Conservation (phyloP, 306 rosid species). For the Carpinus viminea region DNA sequence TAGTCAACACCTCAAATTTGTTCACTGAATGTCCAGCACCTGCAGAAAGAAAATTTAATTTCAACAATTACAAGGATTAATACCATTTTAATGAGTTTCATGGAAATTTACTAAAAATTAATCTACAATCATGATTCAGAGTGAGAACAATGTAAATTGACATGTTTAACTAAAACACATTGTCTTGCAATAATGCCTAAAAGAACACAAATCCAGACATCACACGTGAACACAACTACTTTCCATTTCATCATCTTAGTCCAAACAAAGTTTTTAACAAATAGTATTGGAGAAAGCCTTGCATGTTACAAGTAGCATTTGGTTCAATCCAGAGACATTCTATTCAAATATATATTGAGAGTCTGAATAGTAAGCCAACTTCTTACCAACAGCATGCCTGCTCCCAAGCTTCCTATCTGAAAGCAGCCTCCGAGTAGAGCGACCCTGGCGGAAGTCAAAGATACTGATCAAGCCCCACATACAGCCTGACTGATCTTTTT, state of each 20-base stretch:
- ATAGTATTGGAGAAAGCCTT: neutral
- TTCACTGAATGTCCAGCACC: slow-evolving; percentile 62
- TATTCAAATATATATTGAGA: slow-evolving; percentile 5
- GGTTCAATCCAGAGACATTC: neutral
- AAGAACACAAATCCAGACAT: neutral
- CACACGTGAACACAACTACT: slow-evolving; percentile 1
- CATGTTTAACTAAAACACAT: slow-evolving; percentile 19
- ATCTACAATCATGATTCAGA: slow-evolving; percentile 8
- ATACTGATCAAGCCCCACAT: slow-evolving; percentile 98
- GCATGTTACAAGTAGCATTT: neutral
- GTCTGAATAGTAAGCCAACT: slow-evolving; percentile 17
- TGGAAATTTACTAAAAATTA: slow-evolving; percentile 12
- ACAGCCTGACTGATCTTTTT: slow-evolving; percentile 90
- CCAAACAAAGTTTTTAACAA: slow-evolving; percentile 7
- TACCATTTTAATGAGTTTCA: slow-evolving; percentile 19
- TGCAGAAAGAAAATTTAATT: slow-evolving; percentile 35
- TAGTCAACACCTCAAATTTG: slow-evolving; percentile 50
- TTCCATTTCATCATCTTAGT: slow-evolving; percentile 9
- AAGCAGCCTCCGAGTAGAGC: slow-evolving; percentile 65
- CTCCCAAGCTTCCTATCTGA: slow-evolving; percentile 69
- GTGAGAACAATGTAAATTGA: slow-evolving; percentile 13
- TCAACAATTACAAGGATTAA: slow-evolving; percentile 22
- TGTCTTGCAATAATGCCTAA: slow-evolving; percentile 5
- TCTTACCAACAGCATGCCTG: slow-evolving; percentile 69
- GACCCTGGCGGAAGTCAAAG: slow-evolving; percentile 91